Conservation (phyloP, 495 filamentous ascomycete species). For the Penicillium samsonianum region DNA sequence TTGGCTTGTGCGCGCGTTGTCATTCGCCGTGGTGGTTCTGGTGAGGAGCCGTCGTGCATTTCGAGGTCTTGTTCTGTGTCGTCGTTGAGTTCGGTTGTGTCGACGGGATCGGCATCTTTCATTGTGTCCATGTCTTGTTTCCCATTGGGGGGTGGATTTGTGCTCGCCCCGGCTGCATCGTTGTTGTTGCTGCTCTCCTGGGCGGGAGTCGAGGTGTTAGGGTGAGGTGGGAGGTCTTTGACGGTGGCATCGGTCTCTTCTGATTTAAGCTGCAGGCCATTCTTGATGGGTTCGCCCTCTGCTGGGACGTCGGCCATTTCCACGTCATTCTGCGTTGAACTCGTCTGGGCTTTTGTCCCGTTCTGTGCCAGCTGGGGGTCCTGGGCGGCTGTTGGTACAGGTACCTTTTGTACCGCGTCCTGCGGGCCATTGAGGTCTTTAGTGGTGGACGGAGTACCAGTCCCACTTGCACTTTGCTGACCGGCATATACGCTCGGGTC, state of each 20-base stretch:
- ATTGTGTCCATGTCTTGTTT: constrained; percentile 14
- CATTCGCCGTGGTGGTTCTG: constrained; percentile 62
- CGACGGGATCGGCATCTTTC: constrained; percentile 17
- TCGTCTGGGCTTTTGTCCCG: constrained; percentile 5
- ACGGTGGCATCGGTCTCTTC: constrained; percentile 45
- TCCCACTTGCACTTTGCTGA: constrained; percentile 21
- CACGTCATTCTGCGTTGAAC: constrained; percentile 34
- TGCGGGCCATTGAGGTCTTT: constrained; percentile 15
- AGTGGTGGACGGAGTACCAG: constrained; percentile 8
- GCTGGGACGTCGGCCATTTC: constrained; percentile 47
- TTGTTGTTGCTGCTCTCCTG: constrained; percentile 8
- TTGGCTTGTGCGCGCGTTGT: constrained; percentile 67
- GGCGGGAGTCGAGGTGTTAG: constrained; percentile 12
- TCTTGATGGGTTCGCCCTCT: constrained; percentile 5
- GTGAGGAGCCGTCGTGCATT: constrained; percentile 41
- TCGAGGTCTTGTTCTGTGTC: constrained; percentile 37
- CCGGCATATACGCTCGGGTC: constrained; percentile 19
- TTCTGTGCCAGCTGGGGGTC: constrained; percentile 16
- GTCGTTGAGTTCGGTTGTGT: constrained; percentile 19
- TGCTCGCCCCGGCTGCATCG: constrained; percentile 11
- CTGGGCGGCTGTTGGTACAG: constrained; percentile 7
- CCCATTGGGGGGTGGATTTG: constrained; percentile 18
- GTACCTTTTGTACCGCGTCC: constrained; percentile 13
- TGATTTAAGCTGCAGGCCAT: constrained; percentile 31
- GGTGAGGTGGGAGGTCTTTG: constrained; percentile 42